Evolutionary conservation across 2,329 filamentous ascomycete genomes (phyloP), one percentile per base, ranked within the genome.

Genomic region (Penicillium sp.): DNA sequence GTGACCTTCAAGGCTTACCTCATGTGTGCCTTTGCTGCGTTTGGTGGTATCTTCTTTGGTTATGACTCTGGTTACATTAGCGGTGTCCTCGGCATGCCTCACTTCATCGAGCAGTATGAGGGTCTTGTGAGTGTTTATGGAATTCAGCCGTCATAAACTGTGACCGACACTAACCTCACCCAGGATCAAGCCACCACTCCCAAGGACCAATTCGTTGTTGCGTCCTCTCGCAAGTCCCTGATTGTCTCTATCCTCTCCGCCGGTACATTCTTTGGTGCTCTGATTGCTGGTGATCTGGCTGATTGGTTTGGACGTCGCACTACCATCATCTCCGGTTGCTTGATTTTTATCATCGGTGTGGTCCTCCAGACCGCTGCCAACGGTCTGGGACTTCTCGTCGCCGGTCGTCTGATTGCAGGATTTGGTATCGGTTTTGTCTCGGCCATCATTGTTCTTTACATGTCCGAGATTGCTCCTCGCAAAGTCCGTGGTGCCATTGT

Each of bases 391-490:
- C 75, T 82, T 54, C 82, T 90, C 52, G 84, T 88, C 18, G 79
- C 81, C 50, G 88, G 88, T 67, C 87, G 87, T 78, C 73, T 90
- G 50, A 72, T 92, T 61, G 84, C 87, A 40, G 88, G 88, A 68
- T 68, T 89, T 49, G 88, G 88, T 77, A 86, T 90, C 62, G 88
- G 87, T 65, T 89, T 89, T 67, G 86, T 88, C 59, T 89, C 86
- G 8, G 86, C 87, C 62, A 83, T 89, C 62, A 83, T 90, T 70
- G 88, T 90, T 65, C 77, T 90, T 53, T 91, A 93, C 80, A 92
- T 93, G 88, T 89, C 85, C 41, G 88, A 91, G 73, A 88, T 91
- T 66, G 69, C 72, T 31, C 85, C 86, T 50, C 80, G 79, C 69
- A 88, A 87, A 70, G 84, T 93, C 57, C 82, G 88, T 64, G 87